Conservation (phyloP, 345 rosid genomes). For the Litchi chinensis region DNA sequence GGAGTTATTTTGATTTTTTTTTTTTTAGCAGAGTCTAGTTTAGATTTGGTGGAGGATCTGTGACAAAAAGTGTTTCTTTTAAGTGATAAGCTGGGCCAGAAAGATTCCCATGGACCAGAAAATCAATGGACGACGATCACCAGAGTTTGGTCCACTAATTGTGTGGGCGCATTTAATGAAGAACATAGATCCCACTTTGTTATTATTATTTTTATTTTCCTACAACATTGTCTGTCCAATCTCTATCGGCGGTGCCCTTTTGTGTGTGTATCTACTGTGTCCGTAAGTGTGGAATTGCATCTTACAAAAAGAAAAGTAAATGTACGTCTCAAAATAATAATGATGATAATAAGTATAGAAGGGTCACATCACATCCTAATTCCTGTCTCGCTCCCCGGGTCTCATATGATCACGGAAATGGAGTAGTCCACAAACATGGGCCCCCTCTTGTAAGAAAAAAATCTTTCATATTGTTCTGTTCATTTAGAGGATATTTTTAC, state of each 20-base stretch:
- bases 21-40: no score
- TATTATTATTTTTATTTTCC: background rate
- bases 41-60: background rate
- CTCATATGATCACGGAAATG: no score
- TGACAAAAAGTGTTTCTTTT: background rate
- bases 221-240: background rate
- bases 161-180: slow-evolving; percentile 2
- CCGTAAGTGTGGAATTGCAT: background rate
- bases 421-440: no score
- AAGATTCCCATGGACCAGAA: slow-evolving; percentile 25
- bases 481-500: no score
- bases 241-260: background rate
- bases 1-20: no score
- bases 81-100: background rate
- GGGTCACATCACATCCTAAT: background rate
- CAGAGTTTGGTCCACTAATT: slow-evolving; percentile 7
- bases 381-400: background rate
- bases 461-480: no score
- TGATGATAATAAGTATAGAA: background rate
- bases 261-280: background rate
- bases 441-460: no score
- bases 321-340: no score
- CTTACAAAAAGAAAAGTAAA: no score
- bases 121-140: slow-evolving; percentile 11
- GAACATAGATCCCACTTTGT: background rate